Percentiles rank a stretch among this genome's conserved stretches.
Evolutionary conservation across 371 early-diverging fungal species (phyloP).

Genomic region (Lichtheimia corymbifera): DNA sequence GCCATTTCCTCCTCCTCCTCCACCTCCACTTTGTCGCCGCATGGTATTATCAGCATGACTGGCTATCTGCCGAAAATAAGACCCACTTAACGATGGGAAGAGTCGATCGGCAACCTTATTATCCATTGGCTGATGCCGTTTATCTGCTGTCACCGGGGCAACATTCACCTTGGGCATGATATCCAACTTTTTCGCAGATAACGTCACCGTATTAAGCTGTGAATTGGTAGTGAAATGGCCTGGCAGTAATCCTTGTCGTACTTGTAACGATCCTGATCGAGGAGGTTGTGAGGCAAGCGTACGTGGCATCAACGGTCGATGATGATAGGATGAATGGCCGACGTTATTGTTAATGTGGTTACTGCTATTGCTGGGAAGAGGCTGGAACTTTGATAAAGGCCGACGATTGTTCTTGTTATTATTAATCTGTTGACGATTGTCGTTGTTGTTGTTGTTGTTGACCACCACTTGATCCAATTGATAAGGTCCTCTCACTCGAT

Average conservation of each 20-base stretch:
- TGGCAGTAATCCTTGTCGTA: constrained; percentile 17
- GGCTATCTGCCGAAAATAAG: not conserved
- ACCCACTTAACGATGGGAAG: not conserved
- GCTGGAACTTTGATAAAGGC: not conserved
- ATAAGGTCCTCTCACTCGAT: not conserved
- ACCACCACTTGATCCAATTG: not conserved
- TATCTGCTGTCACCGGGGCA: constrained; percentile 13
- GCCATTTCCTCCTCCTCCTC: too few relatives aligned
- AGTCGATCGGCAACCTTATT: constrained; percentile 2
- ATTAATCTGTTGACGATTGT: not conserved
- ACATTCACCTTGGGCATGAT: constrained; percentile 22
- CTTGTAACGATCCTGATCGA: constrained; percentile 4
- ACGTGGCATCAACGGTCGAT: too few relatives aligned
- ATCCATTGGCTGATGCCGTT: not conserved
- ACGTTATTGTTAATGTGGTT: not conserved
- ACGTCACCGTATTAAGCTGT: constrained; percentile 19
- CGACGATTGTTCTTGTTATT: not conserved
- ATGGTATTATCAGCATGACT: not conserved
- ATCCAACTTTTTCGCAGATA: constrained; percentile 9
- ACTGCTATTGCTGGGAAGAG: not conserved
- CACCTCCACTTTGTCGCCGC: not conserved
- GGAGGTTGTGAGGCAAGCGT: too few relatives aligned
- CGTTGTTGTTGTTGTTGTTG: not conserved
- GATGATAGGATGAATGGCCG: too few relatives aligned
- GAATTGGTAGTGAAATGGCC: constrained; percentile 23